Conservation (phyloP, 176 grass and related monocot genomes). For the Olyra latifolia region DNA sequence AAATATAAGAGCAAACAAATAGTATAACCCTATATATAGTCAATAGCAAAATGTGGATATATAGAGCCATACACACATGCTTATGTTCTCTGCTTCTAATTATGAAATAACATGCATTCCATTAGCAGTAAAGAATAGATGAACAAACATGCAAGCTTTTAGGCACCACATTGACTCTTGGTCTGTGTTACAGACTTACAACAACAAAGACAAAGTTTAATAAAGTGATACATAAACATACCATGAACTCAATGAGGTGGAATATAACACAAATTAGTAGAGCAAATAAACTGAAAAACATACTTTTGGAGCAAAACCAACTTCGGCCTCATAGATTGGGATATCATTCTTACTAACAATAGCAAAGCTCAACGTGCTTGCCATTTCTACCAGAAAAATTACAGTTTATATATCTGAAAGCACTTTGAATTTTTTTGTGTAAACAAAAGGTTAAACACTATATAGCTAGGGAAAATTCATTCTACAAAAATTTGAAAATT, state of each 20-base stretch:
- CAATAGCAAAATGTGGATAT: neutral
- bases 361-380: constrained; percentile 62
- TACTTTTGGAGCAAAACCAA: constrained; percentile 72
- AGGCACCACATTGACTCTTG: neutral
- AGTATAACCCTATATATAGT: too few relatives aligned
- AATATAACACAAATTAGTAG: constrained; percentile 7
- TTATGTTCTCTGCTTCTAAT: neutral
- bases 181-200: neutral
- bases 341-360: constrained; percentile 82
- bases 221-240: neutral
- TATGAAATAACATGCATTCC: neutral
- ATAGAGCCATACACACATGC: neutral
- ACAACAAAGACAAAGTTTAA: neutral
- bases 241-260: neutral
- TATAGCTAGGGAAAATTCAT: neutral
- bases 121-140: neutral
- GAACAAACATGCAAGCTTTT: neutral
- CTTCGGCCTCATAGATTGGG: constrained; percentile 80
- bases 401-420: constrained; percentile 20
- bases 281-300: neutral
- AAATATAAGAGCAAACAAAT: neutral
- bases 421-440: neutral
- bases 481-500: neutral
- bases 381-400: constrained; percentile 41
- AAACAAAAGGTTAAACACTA: neutral